Evolutionary conservation across 164 flowering plant genomes (phyloP).

Genomic region (Berberis thunbergii): DNA sequence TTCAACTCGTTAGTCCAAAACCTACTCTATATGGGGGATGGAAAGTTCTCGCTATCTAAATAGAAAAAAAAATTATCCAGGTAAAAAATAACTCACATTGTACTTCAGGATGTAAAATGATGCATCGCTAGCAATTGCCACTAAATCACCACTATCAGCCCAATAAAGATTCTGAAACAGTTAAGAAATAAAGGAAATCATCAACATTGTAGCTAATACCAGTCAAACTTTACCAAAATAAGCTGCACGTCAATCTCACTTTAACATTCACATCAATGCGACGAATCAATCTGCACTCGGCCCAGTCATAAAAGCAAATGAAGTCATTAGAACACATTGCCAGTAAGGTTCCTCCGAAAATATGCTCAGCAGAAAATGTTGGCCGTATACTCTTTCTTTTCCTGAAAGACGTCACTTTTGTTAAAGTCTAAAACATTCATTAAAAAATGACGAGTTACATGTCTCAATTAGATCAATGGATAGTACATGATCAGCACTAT

Average conservation of each 20-base stretch:
- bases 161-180: constrained; percentile 78
- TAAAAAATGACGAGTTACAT: neutral
- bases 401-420: constrained; percentile 47
- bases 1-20: neutral
- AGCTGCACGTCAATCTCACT: constrained; percentile 31
- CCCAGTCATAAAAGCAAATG: constrained; percentile 97
- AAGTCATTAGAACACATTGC: constrained; percentile 98
- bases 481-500: no score
- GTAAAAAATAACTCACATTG: constrained; percentile 46
- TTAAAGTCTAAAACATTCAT: constrained; percentile 5
- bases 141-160: constrained; percentile 99
- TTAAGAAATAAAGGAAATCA: constrained; percentile 5
- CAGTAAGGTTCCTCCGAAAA: constrained; percentile 78
- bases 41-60: neutral
- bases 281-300: constrained; percentile 87
- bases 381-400: constrained; percentile 86
- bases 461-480: neutral
- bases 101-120: constrained; percentile 90
- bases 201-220: neutral
- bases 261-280: constrained; percentile 90
- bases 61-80: neutral
- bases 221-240: neutral
- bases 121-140: constrained; percentile 85
- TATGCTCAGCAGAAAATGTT: constrained; percentile 87
- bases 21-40: neutral